Base-by-base conservation (phyloP, 179 eudicot species). In the Beta lomatogona region DNA sequence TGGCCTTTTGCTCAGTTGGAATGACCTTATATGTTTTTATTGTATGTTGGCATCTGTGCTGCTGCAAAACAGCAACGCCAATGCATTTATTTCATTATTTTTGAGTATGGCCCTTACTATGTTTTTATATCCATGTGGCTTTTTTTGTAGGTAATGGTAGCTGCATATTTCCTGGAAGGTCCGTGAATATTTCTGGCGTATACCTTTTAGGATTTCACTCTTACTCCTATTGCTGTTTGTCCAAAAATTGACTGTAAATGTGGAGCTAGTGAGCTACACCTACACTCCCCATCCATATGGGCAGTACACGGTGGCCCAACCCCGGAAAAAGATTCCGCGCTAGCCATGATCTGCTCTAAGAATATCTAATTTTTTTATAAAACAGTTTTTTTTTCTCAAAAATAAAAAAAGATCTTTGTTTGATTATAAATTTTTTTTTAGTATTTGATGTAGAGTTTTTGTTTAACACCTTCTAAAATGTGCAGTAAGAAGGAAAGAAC, bases 91-190 rank as follows among this genome's bases (percentile, higher is more conserved):
- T 72, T 59, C 28, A 22, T 76, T 57, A 46, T 61, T 68, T 70
- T 65, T 18, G 61, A 21, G 44, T 58, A 22, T 45, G 46, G 48
- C 68, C 50, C 82, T 76, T 64, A 69, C 77, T 73, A 16, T 6
- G 64, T 76, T 85, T 82, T 36, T 3, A 36, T 36, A 71, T 64
- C 21, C 75, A 77, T 85, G 63, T 83, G 83, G 85, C 79, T 67
- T 79, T 70, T 50, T 84, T 76, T 91, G 90, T 88, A 93, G 98
- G 98, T 90, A 92, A 88, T 78, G 98, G 89, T 84, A 84, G 67
- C 82, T 93, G 98, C 86, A 80, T 91, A 86, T 93, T 91, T 87
- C 96, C 96, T 78, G 98, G 98, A 87, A 92, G 98, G 98, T 93
- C 77, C 82, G 89, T 4, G 16, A 54, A 64, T 21, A 52, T 73